Evolutionary conservation across 169 alveolate species (phyloP).

Genomic region (Prorocentrum cordatum): DNA sequence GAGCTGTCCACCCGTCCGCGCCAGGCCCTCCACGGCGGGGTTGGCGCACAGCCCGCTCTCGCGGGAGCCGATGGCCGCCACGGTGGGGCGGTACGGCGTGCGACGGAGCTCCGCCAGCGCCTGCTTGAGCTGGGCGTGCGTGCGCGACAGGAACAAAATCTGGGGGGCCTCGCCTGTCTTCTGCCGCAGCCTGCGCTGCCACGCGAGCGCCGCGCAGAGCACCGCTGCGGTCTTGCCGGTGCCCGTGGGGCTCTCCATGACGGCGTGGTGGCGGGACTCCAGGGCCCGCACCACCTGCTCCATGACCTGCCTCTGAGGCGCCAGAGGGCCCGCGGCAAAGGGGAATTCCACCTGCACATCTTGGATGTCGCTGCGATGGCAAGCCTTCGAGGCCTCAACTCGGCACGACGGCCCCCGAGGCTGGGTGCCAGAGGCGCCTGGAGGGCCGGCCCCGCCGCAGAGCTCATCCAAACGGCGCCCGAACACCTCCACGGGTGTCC

Average conservation of each 20-base stretch:
- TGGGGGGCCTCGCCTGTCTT: slow-evolving; percentile 37
- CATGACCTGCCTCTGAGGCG: too few relatives aligned
- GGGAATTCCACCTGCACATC: too few relatives aligned
- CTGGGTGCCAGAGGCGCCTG: too few relatives aligned
- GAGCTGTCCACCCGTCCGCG: slow-evolving; percentile 13
- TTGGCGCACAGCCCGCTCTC: slow-evolving; percentile 46
- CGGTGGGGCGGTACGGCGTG: slow-evolving; percentile 42
- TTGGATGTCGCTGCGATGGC: too few relatives aligned
- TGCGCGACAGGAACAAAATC: slow-evolving; percentile 27
- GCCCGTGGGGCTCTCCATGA: slow-evolving; percentile 63
- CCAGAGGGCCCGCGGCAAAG: too few relatives aligned
- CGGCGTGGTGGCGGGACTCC: too few relatives aligned
- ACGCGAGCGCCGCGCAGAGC: slow-evolving; percentile 40
- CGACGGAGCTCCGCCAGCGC: background rate
- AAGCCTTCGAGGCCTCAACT: too few relatives aligned
- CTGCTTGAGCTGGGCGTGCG: slow-evolving; percentile 59
- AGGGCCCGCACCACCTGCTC: too few relatives aligned
- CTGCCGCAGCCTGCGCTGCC: slow-evolving; percentile 35
- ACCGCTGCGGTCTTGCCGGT: slow-evolving; percentile 60
- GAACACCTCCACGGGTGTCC: too few relatives aligned
- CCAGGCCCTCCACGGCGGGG: slow-evolving; percentile 15
- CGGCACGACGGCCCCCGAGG: too few relatives aligned
- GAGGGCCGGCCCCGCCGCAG: too few relatives aligned
- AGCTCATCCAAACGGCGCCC: too few relatives aligned
- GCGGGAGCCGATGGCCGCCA: slow-evolving; percentile 51